Conservation (phyloP, 257 asterid species). For the Oldenlandia corymbosa region DNA sequence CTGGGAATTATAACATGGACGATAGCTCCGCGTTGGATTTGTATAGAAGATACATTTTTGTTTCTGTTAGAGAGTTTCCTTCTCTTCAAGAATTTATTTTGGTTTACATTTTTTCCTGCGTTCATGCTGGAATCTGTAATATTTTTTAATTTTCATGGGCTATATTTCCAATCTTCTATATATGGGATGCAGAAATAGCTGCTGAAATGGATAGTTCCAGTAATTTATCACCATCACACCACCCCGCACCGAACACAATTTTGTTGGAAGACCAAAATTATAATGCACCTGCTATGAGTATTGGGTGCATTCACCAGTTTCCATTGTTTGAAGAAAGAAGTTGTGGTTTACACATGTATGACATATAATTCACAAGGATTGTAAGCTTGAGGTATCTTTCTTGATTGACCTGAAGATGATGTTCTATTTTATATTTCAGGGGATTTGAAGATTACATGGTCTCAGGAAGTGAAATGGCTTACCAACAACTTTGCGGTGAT, state of each 20-base stretch:
- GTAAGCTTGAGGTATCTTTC: background rate
- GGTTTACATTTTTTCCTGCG: background rate
- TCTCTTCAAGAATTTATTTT: background rate
- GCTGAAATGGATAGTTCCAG: background rate
- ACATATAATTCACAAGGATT: background rate
- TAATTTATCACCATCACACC: background rate
- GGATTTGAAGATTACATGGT: constrained; percentile 68
- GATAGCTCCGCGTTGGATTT: background rate
- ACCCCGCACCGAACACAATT: too few relatives aligned
- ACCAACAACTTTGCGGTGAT: constrained; percentile 83
- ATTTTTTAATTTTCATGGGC: background rate
- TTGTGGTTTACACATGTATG: background rate
- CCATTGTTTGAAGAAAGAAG: background rate
- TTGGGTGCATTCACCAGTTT: background rate
- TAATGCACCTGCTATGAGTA: too few relatives aligned
- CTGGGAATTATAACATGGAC: too few relatives aligned
- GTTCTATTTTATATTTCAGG: constrained; percentile 20
- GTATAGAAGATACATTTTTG: background rate
- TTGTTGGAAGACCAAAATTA: too few relatives aligned
- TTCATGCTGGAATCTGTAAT: background rate
- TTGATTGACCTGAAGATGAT: constrained; percentile 9
- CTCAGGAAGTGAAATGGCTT: constrained; percentile 76
- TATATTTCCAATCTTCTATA: background rate
- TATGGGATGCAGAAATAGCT: background rate
- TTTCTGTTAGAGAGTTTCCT: background rate